Base-by-base conservation (phyloP, 768 basidiomycete genomes). In the Chalciporus piperatus region DNA sequence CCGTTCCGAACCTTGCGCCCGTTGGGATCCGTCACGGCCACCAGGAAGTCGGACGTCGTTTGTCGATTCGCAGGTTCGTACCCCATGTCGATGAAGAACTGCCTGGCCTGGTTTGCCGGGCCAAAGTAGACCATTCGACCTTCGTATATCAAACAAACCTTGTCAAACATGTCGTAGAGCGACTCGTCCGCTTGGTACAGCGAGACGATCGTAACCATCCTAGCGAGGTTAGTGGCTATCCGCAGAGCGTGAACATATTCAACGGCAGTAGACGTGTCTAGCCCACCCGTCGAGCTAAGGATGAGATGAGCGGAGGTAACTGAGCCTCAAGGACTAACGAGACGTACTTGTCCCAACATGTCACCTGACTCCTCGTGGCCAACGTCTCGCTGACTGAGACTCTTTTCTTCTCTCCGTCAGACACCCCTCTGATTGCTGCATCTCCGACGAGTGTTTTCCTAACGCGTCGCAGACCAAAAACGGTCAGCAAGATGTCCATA, bases 181-280 rank as follows among this genome's bases (percentile, higher is more conserved):
- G 74, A 74, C 64, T 92, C 89, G 45, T 85, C 84, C 4, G 91
- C 91, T 66, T 93, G 91, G 68, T 94, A 93, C 37, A 94, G 82
- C 2, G 89, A 86, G 19, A 92, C 87, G 48, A 93, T 81, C 1
- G 86, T 91, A 3, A 85, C 63, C 32, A 69, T 48, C 22, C 70
- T 66, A 53, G 71, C 67, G 12, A 79, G 68, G 60, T 89, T 82
- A 1, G 88, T 88, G 1, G 81, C 76, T 35, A 85, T 80, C 9
- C 87, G 79, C 16, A 91, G 70, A 0, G 85, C 84, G 41, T 80
- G 82, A 30, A 83, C 83, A 57, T 85, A 90, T 62, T 91, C 87
- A 28, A 85, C 69, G 11, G 88, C 88, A 3, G 87, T 89, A 12
- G 81, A 83, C 0, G 87, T 74, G 52, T 85, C 84, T 33, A 85